phyloP scores from a whole-genome alignment of 768 basidiomycete species.

The Tylopilus vinaceipallidus region DNA sequence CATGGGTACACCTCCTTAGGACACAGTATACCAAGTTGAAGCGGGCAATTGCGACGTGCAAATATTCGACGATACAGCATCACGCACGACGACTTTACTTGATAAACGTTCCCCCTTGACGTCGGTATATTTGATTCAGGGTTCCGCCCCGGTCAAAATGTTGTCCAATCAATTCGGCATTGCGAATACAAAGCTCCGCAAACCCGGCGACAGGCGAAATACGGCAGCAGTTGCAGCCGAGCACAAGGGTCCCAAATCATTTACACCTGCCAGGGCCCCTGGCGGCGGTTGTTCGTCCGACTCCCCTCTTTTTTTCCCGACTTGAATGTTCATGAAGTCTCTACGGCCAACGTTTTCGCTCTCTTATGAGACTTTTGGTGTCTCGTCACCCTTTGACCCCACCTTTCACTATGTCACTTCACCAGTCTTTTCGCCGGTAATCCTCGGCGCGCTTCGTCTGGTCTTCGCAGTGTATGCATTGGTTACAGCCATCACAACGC shows the following conservation, averaged over 20 bases:
- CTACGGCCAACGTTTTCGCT: not conserved
- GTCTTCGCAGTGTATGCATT: slow-evolving; percentile 52
- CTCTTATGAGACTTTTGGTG: slow-evolving; percentile 31
- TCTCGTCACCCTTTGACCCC: slow-evolving; percentile 40
- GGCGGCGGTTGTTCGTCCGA: not conserved
- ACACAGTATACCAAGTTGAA: too few relatives aligned
- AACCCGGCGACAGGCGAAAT: not conserved
- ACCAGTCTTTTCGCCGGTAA: slow-evolving; percentile 40
- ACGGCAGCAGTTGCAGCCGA: slow-evolving; percentile 1
- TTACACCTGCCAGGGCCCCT: not conserved
- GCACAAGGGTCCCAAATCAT: slow-evolving; percentile 8
- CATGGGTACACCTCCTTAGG: too few relatives aligned
- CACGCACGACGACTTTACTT: too few relatives aligned
- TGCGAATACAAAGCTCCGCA: too few relatives aligned
- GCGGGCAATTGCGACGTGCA: too few relatives aligned
- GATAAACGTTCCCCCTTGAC: too few relatives aligned
- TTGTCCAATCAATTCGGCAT: not conserved
- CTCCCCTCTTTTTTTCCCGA: not conserved
- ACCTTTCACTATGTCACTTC: slow-evolving; percentile 40
- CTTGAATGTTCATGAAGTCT: slow-evolving; percentile 3
- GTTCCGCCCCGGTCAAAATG: not conserved
- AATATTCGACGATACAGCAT: too few relatives aligned
- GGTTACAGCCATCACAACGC: slow-evolving; percentile 36
- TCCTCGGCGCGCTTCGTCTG: slow-evolving; percentile 46
- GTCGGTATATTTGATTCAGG: too few relatives aligned